Evolutionary conservation across 2,329 filamentous ascomycete species (phyloP).

Genomic region (Trichoderma polysporum): DNA sequence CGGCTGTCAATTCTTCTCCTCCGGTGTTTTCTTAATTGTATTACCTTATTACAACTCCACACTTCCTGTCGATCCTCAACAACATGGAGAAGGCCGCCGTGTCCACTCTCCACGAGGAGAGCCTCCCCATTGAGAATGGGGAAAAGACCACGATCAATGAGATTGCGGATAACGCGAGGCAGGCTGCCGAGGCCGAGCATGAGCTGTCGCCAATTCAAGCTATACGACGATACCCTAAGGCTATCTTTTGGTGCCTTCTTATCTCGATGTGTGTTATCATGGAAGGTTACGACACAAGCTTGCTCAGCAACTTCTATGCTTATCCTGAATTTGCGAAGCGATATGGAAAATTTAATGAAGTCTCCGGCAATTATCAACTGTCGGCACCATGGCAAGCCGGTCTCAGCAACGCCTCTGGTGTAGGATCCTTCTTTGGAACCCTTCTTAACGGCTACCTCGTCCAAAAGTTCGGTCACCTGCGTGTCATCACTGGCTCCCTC

Average conservation of each 20-base stretch:
- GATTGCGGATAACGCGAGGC: conserved; percentile 5
- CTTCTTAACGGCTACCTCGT: conserved; percentile 45
- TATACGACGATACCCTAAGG: conserved; percentile 35
- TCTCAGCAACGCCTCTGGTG: conserved; percentile 43
- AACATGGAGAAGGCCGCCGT: conserved; percentile 11
- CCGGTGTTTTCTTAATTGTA: not conserved
- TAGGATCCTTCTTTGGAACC: conserved; percentile 50
- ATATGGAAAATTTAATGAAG: conserved; percentile 20
- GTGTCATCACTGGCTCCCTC: conserved; percentile 20
- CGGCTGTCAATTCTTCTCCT: not conserved
- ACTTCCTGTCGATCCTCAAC: not conserved
- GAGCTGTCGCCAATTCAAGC: conserved; percentile 26
- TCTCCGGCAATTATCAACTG: conserved; percentile 36
- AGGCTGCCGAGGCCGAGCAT: conserved; percentile 10
- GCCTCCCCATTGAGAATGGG: conserved; percentile 1
- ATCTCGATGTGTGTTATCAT: conserved; percentile 42
- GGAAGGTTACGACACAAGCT: conserved; percentile 42
- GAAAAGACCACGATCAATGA: conserved; percentile 11
- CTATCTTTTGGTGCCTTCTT: conserved; percentile 39
- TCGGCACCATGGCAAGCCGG: conserved; percentile 51
- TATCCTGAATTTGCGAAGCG: conserved; percentile 29
- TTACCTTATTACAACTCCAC: not conserved
- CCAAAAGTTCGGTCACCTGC: conserved; percentile 44
- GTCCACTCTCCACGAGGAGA: conserved; percentile 18
- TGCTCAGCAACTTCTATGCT: conserved; percentile 40